phyloP scores from a whole-genome alignment of 192 early-diverging fungal genomes.

The Coemansia sp. region DNA sequence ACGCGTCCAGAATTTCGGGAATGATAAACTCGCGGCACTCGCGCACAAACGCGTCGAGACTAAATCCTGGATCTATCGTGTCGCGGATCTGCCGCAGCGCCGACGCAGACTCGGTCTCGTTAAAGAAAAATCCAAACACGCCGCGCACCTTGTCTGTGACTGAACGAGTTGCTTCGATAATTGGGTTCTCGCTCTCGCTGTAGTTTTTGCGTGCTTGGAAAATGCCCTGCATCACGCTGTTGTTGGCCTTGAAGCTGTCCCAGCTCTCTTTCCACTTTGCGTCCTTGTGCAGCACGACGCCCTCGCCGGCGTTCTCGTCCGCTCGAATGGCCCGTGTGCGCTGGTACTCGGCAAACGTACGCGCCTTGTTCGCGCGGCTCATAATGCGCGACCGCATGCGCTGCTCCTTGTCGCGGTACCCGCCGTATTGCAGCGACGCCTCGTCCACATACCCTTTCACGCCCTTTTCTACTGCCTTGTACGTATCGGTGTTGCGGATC shows the following conservation, averaged over 20 bases:
- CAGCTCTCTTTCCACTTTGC: constrained; percentile 87
- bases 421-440: constrained; percentile 67
- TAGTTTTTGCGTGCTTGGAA: constrained; percentile 75
- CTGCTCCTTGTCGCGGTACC: constrained; percentile 74
- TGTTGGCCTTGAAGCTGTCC: constrained; percentile 88
- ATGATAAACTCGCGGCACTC: constrained; percentile 90
- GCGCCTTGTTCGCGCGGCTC: constrained; percentile 44
- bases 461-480: constrained; percentile 62
- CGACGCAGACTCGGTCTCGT: constrained; percentile 91
- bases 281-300: constrained; percentile 83
- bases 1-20: constrained; percentile 95
- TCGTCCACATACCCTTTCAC: constrained; percentile 73
- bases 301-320: constrained; percentile 65
- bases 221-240: constrained; percentile 79
- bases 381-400: constrained; percentile 48
- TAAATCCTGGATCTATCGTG: constrained; percentile 83
- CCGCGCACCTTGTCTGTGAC: constrained; percentile 77
- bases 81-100: constrained; percentile 80
- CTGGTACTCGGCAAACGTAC: constrained; percentile 56
- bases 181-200: constrained; percentile 87
- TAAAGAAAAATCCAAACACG: constrained; percentile 75
- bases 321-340: constrained; percentile 38
- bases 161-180: constrained; percentile 71
- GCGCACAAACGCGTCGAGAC: constrained; percentile 81
- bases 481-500: constrained; percentile 65